phyloP scores from a whole-genome alignment of 108 stramenopile genomes.

The Cyclotella cryptica region DNA sequence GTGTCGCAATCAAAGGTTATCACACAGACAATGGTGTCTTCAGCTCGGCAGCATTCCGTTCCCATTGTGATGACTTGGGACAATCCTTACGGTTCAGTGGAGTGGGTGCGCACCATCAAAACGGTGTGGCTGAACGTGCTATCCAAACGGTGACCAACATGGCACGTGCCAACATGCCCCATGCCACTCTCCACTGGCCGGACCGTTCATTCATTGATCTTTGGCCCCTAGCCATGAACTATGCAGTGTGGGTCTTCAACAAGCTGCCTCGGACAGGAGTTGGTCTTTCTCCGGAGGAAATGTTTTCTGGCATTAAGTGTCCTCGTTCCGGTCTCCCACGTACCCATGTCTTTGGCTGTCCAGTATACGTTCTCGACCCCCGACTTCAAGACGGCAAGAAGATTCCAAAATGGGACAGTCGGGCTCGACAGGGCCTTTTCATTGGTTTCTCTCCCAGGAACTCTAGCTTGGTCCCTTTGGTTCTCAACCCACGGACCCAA shows the following conservation, averaged over 20 bases:
- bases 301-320: neutral
- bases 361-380: constrained; percentile 54
- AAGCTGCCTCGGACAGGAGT: neutral
- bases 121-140: constrained; percentile 53
- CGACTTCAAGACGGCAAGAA: constrained; percentile 50
- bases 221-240: neutral
- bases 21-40: constrained; percentile 21
- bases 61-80: neutral
- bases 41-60: neutral
- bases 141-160: constrained; percentile 23
- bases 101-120: constrained; percentile 69
- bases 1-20: neutral
- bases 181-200: constrained; percentile 58
- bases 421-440: too few species aligned
- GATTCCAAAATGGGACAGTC: neutral
- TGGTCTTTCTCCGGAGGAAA: neutral
- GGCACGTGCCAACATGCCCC: constrained; percentile 58
- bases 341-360: constrained; percentile 11
- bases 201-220: constrained; percentile 18
- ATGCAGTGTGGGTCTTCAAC: constrained; percentile 8
- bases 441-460: too few species aligned
- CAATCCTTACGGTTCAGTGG: constrained; percentile 39
- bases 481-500: too few species aligned
- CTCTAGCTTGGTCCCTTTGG: too few species aligned
- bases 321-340: too few species aligned